Evolutionary conservation across 2,329 filamentous ascomycete genomes (phyloP), one percentile per base, ranked within the genome.

Genomic region (Aspergillus tubingensis): DNA sequence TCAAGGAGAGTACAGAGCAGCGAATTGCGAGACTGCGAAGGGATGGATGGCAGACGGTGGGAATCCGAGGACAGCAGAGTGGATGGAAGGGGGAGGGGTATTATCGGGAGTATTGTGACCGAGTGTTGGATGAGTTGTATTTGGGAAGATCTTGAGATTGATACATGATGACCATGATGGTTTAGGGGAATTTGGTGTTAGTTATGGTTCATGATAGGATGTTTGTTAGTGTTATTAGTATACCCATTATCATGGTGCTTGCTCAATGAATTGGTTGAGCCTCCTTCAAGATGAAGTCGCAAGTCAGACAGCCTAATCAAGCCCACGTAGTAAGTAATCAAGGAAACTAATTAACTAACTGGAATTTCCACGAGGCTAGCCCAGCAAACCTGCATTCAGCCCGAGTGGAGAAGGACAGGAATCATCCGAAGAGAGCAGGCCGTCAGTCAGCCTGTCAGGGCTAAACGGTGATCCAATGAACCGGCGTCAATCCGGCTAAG

Each of bases 91-190:
- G 47, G n/a, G 47, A 50, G 3, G 15, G 7, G 5, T 30, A 50
- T 50, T 50, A 50, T 50, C 47, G 47, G 47, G 25, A 10, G 47
- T 50, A 30, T 32, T 50, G 47, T 30, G 47, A 19, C n/a, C 25
- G 23, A 27, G 47, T 50, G 15, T 50, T 50, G 47, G 47, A 32
- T 30, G 47, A 50, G 5, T 50, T 50, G 47, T 50, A 50, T 50
- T 19, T 50, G 23, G 23, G 10, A n/a, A 36, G 32, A 36, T 36
- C 11, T 8, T 17, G 15, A 17, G 15, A 5, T 50, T 27, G n/a
- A 15, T n/a, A 3, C 11, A 7, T 13, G 43, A 15, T 47, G 32
- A 5, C 11, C 11, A 6, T 36, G 32, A 36, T 36, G 32, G 32
- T 25, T 11, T 2, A 15, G 43, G 8, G 43, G 17, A n/a, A 21